Evolutionary conservation across 805 yeast genomes (phyloP).

Genomic region (Brettanomyces nanus): DNA sequence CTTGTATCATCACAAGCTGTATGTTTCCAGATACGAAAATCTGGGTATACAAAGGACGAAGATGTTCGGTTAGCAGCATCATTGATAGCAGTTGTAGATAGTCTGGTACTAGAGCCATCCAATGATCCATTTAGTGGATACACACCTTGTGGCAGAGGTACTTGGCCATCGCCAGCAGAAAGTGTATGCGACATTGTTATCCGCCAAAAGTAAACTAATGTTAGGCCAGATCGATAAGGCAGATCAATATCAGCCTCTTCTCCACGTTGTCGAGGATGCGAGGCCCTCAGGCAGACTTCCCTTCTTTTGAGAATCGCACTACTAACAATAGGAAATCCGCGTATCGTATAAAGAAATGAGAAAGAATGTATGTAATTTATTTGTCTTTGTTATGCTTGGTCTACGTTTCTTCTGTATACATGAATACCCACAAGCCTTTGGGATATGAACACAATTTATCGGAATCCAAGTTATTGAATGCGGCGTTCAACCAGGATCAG

Average conservation of each 20-base stretch:
- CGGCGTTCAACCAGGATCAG: conserved; percentile 81
- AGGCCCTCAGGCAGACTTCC: too few species aligned
- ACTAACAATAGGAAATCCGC: too few species aligned
- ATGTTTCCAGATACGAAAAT: conserved; percentile 65
- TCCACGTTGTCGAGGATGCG: too few species aligned
- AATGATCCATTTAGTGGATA: conserved; percentile 21
- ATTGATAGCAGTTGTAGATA: too few species aligned
- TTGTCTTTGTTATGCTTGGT: too few species aligned
- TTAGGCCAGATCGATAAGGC: too few species aligned
- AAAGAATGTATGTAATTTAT: background rate
- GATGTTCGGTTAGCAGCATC: background rate
- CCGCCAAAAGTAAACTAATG: too few species aligned
- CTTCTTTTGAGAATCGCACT: too few species aligned
- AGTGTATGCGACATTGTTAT: background rate
- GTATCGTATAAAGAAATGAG: too few species aligned
- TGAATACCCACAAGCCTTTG: conserved; percentile 28
- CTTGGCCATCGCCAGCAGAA: conserved; percentile 12
- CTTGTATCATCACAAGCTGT: conserved; percentile 44
- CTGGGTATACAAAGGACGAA: conserved; percentile 42
- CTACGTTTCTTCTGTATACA: too few species aligned
- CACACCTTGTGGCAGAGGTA: conserved; percentile 22
- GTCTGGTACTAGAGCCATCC: background rate
- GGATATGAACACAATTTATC: conserved; percentile 9
- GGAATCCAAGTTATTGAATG: conserved; percentile 39
- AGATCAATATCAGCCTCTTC: too few species aligned